phyloP scores from a whole-genome alignment of 2,329 filamentous ascomycete genomes.

The Parastagonospora avenae region DNA sequence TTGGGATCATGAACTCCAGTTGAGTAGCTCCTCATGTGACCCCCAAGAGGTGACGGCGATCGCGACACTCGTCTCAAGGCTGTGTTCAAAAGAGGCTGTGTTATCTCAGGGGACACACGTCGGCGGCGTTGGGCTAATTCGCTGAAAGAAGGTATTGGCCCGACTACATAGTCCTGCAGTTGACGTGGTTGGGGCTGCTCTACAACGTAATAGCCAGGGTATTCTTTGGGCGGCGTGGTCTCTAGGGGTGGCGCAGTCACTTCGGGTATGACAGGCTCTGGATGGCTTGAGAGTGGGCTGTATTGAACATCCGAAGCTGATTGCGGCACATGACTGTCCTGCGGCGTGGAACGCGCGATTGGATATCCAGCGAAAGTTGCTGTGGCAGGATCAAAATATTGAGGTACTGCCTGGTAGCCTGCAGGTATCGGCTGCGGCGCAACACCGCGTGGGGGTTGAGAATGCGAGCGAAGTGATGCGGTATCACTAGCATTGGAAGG shows the following conservation, averaged over 20 bases:
- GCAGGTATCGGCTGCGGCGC: slow-evolving; percentile 47
- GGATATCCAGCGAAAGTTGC: slow-evolving; percentile 37
- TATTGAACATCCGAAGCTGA: slow-evolving; percentile 24
- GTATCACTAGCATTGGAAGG: slow-evolving; percentile 51
- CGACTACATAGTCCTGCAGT: slow-evolving; percentile 45
- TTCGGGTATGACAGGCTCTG: slow-evolving; percentile 17
- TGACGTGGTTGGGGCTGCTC: slow-evolving; percentile 50
- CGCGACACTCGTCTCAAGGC: slow-evolving; percentile 46
- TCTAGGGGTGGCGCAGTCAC: slow-evolving; percentile 19
- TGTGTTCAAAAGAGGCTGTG: slow-evolving; percentile 45
- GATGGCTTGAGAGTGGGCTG: slow-evolving; percentile 24
- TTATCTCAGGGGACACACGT: slow-evolving; percentile 51
- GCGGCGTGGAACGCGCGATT: slow-evolving; percentile 37
- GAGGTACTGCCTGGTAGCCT: slow-evolving; percentile 46
- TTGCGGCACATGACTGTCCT: slow-evolving; percentile 30
- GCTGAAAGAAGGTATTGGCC: slow-evolving; percentile 44
- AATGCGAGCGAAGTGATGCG: slow-evolving; percentile 54
- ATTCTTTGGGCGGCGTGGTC: slow-evolving; percentile 54
- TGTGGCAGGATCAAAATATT: slow-evolving; percentile 35
- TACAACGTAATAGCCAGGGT: slow-evolving; percentile 56
- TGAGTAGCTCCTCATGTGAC: slow-evolving; percentile 49
- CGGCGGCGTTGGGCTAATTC: slow-evolving; percentile 50
- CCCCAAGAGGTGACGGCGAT: slow-evolving; percentile 55
- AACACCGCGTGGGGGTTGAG: slow-evolving; percentile 54
- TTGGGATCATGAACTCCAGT: slow-evolving; percentile 27